Evolutionary conservation across 495 filamentous ascomycete species (phyloP).

Genomic region (Penicillium daleae): DNA sequence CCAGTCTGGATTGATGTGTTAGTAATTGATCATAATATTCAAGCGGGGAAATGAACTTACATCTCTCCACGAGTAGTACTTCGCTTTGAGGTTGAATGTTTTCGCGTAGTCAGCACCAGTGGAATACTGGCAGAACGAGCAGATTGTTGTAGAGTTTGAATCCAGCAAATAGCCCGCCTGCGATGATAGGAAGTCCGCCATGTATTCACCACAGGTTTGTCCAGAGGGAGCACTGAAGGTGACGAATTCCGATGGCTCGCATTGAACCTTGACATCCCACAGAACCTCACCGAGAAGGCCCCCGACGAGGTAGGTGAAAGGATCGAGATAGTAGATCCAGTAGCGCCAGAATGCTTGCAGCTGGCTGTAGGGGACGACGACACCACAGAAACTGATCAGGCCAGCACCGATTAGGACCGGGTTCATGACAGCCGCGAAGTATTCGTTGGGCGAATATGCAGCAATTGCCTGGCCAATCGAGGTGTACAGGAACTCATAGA

Average conservation of each 20-base stretch:
- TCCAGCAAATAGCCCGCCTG: conserved; percentile 63
- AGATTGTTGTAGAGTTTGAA: conserved; percentile 54
- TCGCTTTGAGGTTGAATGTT: conserved; percentile 42
- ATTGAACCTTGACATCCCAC: conserved; percentile 56
- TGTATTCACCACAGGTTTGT: conserved; percentile 70
- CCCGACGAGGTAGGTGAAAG: conserved; percentile 59
- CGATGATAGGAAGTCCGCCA: conserved; percentile 54
- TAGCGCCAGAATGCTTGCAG: conserved; percentile 62
- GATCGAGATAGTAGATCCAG: conserved; percentile 62
- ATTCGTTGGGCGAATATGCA: conserved; percentile 58
- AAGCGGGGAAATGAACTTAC: conserved; percentile 25
- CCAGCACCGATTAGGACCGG: conserved; percentile 53
- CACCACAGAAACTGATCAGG: conserved; percentile 58
- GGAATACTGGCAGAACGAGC: conserved; percentile 63
- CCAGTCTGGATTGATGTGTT: conserved; percentile 33
- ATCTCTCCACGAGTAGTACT: conserved; percentile 51
- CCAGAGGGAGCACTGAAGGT: conserved; percentile 62
- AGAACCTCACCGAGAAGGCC: conserved; percentile 48
- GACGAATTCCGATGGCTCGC: conserved; percentile 60
- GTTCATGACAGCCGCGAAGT: conserved; percentile 58
- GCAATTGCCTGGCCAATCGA: conserved; percentile 52
- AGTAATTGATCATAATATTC: conserved; percentile 5
- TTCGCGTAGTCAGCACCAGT: conserved; percentile 46
- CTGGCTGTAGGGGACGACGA: conserved; percentile 54
- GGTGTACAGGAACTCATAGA: conserved; percentile 51